phyloP scores from a whole-genome alignment of 495 filamentous ascomycete genomes.

The Usnea hakonensis region DNA sequence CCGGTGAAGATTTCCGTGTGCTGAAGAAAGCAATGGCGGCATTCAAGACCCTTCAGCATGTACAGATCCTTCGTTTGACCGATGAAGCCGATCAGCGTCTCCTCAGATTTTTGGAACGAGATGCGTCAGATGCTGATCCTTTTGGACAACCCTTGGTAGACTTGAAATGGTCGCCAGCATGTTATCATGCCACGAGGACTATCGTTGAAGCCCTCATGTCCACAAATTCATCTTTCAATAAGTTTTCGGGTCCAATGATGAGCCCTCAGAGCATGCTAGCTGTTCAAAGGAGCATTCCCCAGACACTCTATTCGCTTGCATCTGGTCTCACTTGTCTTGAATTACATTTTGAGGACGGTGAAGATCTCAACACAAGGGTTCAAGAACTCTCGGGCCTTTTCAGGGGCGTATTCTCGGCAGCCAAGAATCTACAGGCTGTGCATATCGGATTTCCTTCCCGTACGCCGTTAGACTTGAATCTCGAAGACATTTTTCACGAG shows the following conservation, averaged over 20 bases:
- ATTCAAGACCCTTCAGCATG: conserved; percentile 54
- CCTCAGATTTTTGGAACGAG: conserved; percentile 34
- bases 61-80: conserved; percentile 57
- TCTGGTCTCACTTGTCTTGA: conserved; percentile 51
- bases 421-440: conserved; percentile 53
- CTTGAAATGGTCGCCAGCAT: conserved; percentile 57
- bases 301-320: conserved; percentile 45
- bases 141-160: conserved; percentile 28
- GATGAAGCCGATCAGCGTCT: conserved; percentile 51
- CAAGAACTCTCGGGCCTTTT: conserved; percentile 47
- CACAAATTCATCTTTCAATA: conserved; percentile 46
- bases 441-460: conserved; percentile 58
- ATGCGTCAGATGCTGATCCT: conserved; percentile 21
- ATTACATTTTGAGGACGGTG: conserved; percentile 50
- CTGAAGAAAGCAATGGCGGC: conserved; percentile 48
- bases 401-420: conserved; percentile 48
- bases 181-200: conserved; percentile 51
- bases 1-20: conserved; percentile 35
- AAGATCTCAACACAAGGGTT: conserved; percentile 49
- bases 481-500: conserved; percentile 56
- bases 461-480: conserved; percentile 45
- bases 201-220: conserved; percentile 50
- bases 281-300: conserved; percentile 40
- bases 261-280: conserved; percentile 50
- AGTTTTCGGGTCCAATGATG: conserved; percentile 58